Percentiles rank a stretch among this genome's conserved stretches.
These are phyloP conservation scores for Pythium rhizo-oryzae DNA, from an alignment of 352 stramenopile species.

Conservation along the genomic window DNA sequence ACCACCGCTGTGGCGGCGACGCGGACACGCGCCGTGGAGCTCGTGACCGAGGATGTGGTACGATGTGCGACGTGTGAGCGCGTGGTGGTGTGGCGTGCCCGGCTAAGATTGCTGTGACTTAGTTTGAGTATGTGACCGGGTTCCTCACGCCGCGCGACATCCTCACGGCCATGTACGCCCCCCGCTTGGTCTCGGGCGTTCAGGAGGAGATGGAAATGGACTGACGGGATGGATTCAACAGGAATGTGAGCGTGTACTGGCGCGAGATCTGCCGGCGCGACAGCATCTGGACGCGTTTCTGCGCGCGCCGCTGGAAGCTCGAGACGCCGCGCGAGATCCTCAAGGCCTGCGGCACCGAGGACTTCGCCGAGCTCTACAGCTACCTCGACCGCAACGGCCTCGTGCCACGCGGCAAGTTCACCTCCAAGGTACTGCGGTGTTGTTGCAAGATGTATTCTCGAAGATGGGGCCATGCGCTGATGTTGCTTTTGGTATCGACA, in stretches of 20 bases:
- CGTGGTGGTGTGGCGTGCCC: slow-evolving; percentile 15
- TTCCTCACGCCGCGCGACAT: slow-evolving; percentile 63
- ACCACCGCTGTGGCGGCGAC: neutral
- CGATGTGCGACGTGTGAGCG: slow-evolving; percentile 33
- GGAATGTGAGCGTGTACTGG: slow-evolving; percentile 64
- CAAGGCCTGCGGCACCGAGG: slow-evolving; percentile 46
- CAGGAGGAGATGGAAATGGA: neutral
- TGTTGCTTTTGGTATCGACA: no score
- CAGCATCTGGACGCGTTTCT: slow-evolving; percentile 54
- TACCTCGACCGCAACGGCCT: slow-evolving; percentile 62
- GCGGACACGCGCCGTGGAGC: neutral
- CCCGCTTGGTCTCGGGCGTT: neutral
- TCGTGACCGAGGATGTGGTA: slow-evolving; percentile 51
- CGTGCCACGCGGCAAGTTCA: slow-evolving; percentile 66
- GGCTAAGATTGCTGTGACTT: slow-evolving; percentile 25
- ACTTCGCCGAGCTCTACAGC: slow-evolving; percentile 61
- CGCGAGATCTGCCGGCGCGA: slow-evolving; percentile 46
- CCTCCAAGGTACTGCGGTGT: slow-evolving; percentile 64
- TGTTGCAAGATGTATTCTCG: no score
- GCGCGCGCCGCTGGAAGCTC: slow-evolving; percentile 52
- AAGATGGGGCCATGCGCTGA: no score
- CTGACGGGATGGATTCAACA: slow-evolving; percentile 18
- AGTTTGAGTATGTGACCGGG: slow-evolving; percentile 52
- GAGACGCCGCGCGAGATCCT: slow-evolving; percentile 46
- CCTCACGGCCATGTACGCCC: slow-evolving; percentile 47